Base-by-base conservation (phyloP, 345 rosid species). In the Erodium maritimum region DNA sequence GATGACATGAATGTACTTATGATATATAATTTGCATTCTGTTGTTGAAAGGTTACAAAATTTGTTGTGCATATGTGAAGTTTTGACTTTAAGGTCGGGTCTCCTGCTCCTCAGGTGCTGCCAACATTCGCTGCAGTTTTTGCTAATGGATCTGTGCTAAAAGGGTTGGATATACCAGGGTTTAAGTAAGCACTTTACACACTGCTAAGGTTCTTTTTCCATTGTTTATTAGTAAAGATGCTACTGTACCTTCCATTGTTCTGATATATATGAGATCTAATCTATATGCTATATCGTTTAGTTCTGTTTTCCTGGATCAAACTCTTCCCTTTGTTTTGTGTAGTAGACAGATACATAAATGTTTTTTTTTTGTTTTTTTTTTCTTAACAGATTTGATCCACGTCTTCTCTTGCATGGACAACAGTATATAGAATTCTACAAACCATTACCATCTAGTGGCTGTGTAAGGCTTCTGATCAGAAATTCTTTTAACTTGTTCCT, bases 361-460 rank as follows among this genome's bases (percentile, higher is more conserved):
- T 42, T 51, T 19, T 17, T 45, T 19, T 29, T 3, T 3, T 11
- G 12, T 42, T 42, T 71, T 66, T 58, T 48, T 56, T 20, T 57
- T 63, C 25, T 17, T 64, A 17, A 55, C 78, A 91, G 98, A n/a
- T 84, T 55, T 65, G 95, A 88, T 75, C 81, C 77, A 10, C 71
- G 67, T 56, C 95, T 88, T 65, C 68, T 91, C 73, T 67, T 91
- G 81, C 96, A 91, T 71, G 96, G 88, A 65, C 88, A 86, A 50
- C 98, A 91, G 18, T 88, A 82, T 59, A 80, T 91, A 59, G 90
- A 88, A 75, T 2, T 91, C n/a, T 78, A 80, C 71, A 84, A 67
- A 75, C 90, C 96, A 54, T 58, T 88, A 50, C 88, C 96, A 67
- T 73, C 93, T 19, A 78, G 71, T 51, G 90, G 84, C 45, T 45